Percentiles rank a stretch among this genome's conserved stretches.
These are phyloP conservation scores for Nicotiana benthamiana DNA, from an alignment of 257 asterid genomes.

Conservation along the genomic window DNA sequence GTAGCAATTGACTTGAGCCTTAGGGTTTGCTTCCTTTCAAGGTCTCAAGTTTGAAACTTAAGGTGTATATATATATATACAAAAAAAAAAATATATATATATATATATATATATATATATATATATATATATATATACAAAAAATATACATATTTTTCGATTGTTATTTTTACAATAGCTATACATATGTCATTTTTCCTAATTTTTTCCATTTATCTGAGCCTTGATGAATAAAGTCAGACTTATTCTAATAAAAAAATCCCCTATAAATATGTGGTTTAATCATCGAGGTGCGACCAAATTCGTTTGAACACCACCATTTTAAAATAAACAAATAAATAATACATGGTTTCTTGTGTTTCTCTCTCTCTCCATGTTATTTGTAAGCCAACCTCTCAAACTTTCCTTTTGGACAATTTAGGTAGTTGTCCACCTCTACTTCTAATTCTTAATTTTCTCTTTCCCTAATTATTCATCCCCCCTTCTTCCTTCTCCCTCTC, in stretches of 20 bases:
- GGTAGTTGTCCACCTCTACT: slow-evolving; percentile 35
- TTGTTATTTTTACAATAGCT: no score
- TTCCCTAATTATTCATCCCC: slow-evolving; percentile 1
- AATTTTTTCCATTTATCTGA: no score
- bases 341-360: background rate
- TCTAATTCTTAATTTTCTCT: slow-evolving; percentile 8
- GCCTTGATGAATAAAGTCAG: no score
- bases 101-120: no score
- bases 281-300: background rate
- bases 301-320: background rate
- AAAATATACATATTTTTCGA: no score
- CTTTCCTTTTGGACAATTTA: slow-evolving; percentile 21
- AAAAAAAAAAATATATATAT: no score
- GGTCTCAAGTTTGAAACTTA: no score
- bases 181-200: no score
- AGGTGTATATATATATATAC: no score
- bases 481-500: background rate
- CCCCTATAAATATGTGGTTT: background rate
- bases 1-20: no score
- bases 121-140: no score
- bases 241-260: fast-evolving
- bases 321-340: background rate
- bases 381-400: background rate
- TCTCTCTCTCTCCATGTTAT: background rate
- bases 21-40: no score